Conservation (phyloP, 257 asterid genomes). For the Solanum bukasovii region DNA sequence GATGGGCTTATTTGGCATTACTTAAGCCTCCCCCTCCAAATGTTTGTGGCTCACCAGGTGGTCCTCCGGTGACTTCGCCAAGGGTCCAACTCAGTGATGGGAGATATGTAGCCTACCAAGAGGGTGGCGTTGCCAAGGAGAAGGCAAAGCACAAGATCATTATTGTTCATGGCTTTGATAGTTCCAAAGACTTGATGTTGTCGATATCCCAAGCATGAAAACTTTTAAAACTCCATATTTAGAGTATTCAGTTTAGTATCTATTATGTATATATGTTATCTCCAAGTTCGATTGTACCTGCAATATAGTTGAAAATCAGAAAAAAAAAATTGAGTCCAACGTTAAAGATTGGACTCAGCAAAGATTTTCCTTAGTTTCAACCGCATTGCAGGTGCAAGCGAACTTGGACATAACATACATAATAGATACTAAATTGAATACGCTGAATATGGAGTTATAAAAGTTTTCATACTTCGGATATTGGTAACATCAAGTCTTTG, state of each 20-base stretch:
- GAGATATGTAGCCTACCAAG: slow-evolving; percentile 5
- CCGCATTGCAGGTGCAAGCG: neutral
- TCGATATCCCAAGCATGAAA: slow-evolving; percentile 48
- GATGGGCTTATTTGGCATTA: slow-evolving; percentile 41
- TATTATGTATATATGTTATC: neutral
- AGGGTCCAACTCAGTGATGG: slow-evolving; percentile 22
- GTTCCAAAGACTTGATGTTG: slow-evolving; percentile 45
- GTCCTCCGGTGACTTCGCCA: slow-evolving; percentile 59
- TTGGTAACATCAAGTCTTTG: slow-evolving; percentile 40
- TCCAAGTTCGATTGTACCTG: neutral
- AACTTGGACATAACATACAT: neutral
- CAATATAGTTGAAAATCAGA: too few relatives aligned
- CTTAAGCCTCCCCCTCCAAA: slow-evolving; percentile 57
- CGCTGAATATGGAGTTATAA: neutral
- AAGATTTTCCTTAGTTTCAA: neutral
- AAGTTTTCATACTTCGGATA: slow-evolving; percentile 37
- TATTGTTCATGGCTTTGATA: slow-evolving; percentile 52
- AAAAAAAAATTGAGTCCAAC: too few relatives aligned
- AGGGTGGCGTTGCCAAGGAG: slow-evolving; percentile 49
- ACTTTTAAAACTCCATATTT: neutral
- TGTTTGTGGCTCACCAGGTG: slow-evolving; percentile 59
- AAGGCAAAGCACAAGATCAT: slow-evolving; percentile 52
- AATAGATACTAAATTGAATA: too few relatives aligned
- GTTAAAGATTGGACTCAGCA: neutral
- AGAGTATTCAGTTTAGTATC: neutral